phyloP scores from a whole-genome alignment of 345 rosid species.

The Boechera stricta region DNA sequence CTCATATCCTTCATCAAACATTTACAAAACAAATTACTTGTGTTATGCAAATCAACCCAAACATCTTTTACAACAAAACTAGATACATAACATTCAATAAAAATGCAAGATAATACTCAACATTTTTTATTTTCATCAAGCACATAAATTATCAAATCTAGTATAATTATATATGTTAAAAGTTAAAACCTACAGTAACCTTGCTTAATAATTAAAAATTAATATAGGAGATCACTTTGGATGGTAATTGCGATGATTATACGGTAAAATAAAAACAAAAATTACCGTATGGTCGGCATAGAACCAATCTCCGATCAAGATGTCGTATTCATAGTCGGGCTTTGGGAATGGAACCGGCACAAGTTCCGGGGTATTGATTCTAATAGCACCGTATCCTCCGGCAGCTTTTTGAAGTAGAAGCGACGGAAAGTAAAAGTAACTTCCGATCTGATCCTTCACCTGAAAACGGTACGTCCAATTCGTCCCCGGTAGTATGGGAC shows the following conservation, averaged over 20 bases:
- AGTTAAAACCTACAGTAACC: too few species aligned
- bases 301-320: constrained; percentile 84
- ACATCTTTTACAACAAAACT: not conserved
- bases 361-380: constrained; percentile 56
- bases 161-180: too few species aligned
- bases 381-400: constrained; percentile 72
- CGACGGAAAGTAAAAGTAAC: constrained; percentile 72
- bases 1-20: constrained; percentile 38
- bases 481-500: constrained; percentile 69
- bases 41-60: not conserved
- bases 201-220: too few species aligned
- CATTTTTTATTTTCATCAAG: not conserved
- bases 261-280: not conserved
- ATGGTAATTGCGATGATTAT: not conserved
- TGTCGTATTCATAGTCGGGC: constrained; percentile 69
- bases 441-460: constrained; percentile 81
- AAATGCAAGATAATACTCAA: not conserved
- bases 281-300: constrained; percentile 49
- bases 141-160: too few species aligned
- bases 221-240: not conserved
- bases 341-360: constrained; percentile 62
- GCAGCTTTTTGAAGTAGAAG: constrained; percentile 69
- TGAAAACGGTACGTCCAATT: constrained; percentile 77
- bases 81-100: not conserved
- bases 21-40: not conserved